Conservation (phyloP, 768 basidiomycete species). For the Phanerodontia chrysosporium region DNA sequence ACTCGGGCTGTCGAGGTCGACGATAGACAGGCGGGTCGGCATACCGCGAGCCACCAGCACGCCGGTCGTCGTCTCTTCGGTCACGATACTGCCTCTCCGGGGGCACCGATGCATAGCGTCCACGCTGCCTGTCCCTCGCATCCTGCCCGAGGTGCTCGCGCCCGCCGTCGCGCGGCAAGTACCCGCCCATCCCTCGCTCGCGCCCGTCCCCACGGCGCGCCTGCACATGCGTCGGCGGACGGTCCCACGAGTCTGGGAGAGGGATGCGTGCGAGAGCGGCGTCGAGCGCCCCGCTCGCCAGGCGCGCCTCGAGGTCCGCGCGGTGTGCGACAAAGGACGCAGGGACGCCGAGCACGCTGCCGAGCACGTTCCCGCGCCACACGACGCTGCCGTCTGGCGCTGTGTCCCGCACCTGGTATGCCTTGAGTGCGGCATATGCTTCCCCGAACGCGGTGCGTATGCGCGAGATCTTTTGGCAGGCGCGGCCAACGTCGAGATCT, state of each 20-base stretch:
- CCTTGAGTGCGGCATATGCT: conserved; percentile 21
- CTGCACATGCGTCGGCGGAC: not conserved
- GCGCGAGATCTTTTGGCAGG: conserved; percentile 27
- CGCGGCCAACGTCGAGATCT: conserved; percentile 32
- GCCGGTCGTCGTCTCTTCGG: not conserved
- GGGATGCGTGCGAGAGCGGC: not conserved
- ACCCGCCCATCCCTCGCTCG: too few species aligned
- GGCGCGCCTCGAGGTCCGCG: not conserved
- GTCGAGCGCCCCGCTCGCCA: not conserved
- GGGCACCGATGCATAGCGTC: too few species aligned
- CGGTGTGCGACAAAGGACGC: not conserved
- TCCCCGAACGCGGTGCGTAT: conserved; percentile 34
- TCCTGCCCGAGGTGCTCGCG: too few species aligned
- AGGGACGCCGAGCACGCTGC: conserved; percentile 20
- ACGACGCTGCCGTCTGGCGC: not conserved
- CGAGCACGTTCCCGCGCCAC: conserved; percentile 17
- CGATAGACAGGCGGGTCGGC: not conserved
- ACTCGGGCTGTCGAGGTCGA: not conserved
- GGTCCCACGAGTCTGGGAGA: not conserved
- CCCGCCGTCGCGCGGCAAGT: too few species aligned
- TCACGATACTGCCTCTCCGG: not conserved
- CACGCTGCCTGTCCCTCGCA: not conserved
- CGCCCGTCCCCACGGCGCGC: not conserved
- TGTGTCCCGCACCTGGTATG: conserved; percentile 3
- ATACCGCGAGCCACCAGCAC: not conserved